Evolutionary conservation across 768 basidiomycete genomes (phyloP).

Genomic region (Mycena floridula): DNA sequence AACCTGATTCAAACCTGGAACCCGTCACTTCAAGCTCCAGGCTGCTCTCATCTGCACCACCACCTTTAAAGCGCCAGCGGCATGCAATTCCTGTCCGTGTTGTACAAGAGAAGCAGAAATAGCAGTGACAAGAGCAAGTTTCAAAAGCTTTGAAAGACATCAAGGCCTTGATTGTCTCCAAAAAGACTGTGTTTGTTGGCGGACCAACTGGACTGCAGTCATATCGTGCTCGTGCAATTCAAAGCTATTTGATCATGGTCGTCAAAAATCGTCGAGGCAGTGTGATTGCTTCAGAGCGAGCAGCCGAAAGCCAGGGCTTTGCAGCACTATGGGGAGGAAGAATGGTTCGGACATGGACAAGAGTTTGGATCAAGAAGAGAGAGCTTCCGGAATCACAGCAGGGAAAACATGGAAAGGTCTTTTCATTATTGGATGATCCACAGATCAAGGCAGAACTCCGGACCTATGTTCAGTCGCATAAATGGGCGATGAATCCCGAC

Average conservation of each 20-base stretch:
- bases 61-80: neutral
- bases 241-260: constrained; percentile 11
- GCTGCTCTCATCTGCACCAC: no score
- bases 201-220: constrained; percentile 15
- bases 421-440: no score
- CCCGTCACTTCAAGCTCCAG: no score
- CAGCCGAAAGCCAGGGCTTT: constrained; percentile 17
- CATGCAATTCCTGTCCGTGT: neutral
- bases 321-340: constrained; percentile 10
- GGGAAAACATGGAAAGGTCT: no score
- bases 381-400: constrained; percentile 13
- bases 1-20: no score
- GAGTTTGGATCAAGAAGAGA: constrained; percentile 7
- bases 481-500: no score
- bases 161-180: neutral
- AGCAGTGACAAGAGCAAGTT: neutral
- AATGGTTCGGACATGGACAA: constrained; percentile 7
- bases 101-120: neutral
- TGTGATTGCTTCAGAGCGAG: constrained; percentile 16
- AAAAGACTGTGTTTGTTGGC: neutral
- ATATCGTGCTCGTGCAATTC: constrained; percentile 14
- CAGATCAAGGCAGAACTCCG: no score
- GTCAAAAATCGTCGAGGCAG: constrained; percentile 9
- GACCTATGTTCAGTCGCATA: no score
- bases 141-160: neutral